These are phyloP conservation scores for Cystofilobasidium capitatum DNA, from an alignment of 768 basidiomycete species.

Conservation along the genomic window DNA sequence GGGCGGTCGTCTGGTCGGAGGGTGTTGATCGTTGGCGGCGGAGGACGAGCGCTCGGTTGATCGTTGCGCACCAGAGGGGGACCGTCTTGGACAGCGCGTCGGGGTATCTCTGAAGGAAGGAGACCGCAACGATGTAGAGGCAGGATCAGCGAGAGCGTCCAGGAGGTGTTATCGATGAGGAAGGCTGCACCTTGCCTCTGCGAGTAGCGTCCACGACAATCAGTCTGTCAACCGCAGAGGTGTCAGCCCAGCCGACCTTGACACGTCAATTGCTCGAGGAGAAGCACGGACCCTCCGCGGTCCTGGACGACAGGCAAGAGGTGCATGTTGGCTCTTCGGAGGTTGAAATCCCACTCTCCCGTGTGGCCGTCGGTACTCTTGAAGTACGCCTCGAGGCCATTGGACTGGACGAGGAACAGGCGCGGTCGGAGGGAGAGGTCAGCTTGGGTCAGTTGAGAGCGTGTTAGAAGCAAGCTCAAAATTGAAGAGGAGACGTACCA, in stretches of 20 bases:
- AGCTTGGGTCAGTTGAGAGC: background rate
- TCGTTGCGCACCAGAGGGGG: slow-evolving; percentile 64
- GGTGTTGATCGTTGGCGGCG: slow-evolving; percentile 55
- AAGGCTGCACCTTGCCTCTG: slow-evolving; percentile 56
- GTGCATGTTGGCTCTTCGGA: slow-evolving; percentile 74
- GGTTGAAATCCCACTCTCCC: slow-evolving; percentile 70
- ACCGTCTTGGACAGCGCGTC: slow-evolving; percentile 89
- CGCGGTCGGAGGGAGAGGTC: slow-evolving; percentile 32
- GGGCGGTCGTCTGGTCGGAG: slow-evolving; percentile 43
- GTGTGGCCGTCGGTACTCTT: slow-evolving; percentile 79
- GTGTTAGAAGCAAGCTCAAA: slow-evolving; percentile 20
- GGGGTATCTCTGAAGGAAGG: slow-evolving; percentile 53
- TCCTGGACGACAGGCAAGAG: slow-evolving; percentile 53
- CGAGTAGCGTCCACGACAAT: slow-evolving; percentile 87
- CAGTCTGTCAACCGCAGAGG: slow-evolving; percentile 45
- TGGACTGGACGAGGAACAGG: slow-evolving; percentile 29
- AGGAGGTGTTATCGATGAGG: background rate
- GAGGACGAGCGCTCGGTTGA: slow-evolving; percentile 15
- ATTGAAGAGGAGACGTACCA: slow-evolving; percentile 42
- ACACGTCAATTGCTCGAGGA: no score
- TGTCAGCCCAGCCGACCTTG: background rate
- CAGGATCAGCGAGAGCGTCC: background rate
- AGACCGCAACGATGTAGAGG: background rate
- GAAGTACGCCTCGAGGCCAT: slow-evolving; percentile 56
- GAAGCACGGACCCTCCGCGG: slow-evolving; percentile 51